Conservation (phyloP, 2,329 filamentous ascomycete genomes). For the Fusarium brachygibbosum region DNA sequence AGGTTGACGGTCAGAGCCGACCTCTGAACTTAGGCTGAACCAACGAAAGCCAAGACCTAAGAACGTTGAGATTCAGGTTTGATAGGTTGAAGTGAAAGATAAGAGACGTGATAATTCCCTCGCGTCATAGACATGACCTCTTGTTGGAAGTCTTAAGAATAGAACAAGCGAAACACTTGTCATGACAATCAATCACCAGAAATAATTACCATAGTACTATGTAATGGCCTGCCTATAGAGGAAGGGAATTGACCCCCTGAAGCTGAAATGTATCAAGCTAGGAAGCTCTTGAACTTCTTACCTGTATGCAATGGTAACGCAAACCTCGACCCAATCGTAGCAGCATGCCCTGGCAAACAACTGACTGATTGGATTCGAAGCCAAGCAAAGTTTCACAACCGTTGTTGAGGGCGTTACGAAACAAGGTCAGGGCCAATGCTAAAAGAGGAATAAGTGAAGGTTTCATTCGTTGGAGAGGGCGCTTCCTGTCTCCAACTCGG, state of each 20-base stretch:
- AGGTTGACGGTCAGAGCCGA: constrained; percentile 24
- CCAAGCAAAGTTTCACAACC: constrained; percentile 35
- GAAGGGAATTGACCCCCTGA: constrained; percentile 8
- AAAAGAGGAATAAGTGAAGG: constrained; percentile 18
- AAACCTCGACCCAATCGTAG: constrained; percentile 40
- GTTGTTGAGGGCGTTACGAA: constrained; percentile 43
- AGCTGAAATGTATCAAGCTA: constrained; percentile 31
- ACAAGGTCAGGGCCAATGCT: constrained; percentile 32
- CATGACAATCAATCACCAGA: constrained; percentile 11
- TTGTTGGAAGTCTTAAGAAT: not conserved
- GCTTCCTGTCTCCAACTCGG: constrained; percentile 28
- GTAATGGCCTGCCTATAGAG: constrained; percentile 12
- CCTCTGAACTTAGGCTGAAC: constrained; percentile 18
- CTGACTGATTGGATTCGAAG: constrained; percentile 36
- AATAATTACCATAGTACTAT: constrained; percentile 1
- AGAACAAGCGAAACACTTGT: constrained; percentile 8
- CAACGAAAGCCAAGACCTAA: constrained; percentile 8
- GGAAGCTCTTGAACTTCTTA: constrained; percentile 27
- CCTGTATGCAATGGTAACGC: constrained; percentile 35
- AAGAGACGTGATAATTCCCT: constrained; percentile 27
- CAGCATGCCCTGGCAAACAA: constrained; percentile 30
- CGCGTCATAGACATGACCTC: constrained; percentile 38
- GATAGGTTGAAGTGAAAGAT: constrained; percentile 25
- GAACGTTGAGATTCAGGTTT: constrained; percentile 5
- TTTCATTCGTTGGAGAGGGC: constrained; percentile 32